Percentiles rank a stretch among this genome's conserved stretches.
phyloP scores from a whole-genome alignment of 257 asterid genomes.

The Solanum sejunctum region DNA sequence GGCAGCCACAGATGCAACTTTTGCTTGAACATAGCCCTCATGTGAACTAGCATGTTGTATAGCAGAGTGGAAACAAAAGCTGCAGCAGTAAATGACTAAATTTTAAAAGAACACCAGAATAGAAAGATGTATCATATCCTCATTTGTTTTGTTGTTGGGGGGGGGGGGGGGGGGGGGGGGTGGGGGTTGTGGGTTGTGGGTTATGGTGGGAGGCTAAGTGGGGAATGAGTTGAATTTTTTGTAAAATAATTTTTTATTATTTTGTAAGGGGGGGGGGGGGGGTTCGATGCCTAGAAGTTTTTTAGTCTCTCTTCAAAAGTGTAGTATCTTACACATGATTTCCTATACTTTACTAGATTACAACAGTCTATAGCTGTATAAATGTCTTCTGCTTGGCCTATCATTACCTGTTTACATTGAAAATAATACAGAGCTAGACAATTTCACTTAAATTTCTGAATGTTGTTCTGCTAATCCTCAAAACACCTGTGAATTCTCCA shows the following conservation, averaged over 20 bases:
- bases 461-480: not conserved
- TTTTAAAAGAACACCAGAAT: not conserved
- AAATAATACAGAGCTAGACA: not conserved
- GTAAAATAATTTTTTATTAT: too few relatives aligned
- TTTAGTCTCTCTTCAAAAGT: not conserved
- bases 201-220: too few relatives aligned
- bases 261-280: too few relatives aligned
- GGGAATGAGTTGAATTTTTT: too few relatives aligned
- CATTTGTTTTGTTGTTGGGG: not conserved
- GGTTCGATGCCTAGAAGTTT: not conserved
- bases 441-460: not conserved
- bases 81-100: slow-evolving; percentile 46
- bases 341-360: not conserved
- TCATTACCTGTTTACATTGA: not conserved
- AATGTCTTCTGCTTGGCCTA: not conserved
- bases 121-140: not conserved
- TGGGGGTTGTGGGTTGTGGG: too few relatives aligned
- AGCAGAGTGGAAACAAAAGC: slow-evolving; percentile 67
- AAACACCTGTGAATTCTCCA: not conserved
- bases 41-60: slow-evolving; percentile 62
- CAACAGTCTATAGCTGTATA: not conserved
- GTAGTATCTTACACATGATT: not conserved
- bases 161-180: not conserved
- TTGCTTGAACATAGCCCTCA: slow-evolving; percentile 74
- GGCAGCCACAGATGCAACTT: slow-evolving; percentile 87